A percentile compares a stretch with the other conserved stretches of the same genome.
Evolutionary conservation across 192 early-diverging fungal species (phyloP).

Genomic region (Gigaspora rosea): DNA sequence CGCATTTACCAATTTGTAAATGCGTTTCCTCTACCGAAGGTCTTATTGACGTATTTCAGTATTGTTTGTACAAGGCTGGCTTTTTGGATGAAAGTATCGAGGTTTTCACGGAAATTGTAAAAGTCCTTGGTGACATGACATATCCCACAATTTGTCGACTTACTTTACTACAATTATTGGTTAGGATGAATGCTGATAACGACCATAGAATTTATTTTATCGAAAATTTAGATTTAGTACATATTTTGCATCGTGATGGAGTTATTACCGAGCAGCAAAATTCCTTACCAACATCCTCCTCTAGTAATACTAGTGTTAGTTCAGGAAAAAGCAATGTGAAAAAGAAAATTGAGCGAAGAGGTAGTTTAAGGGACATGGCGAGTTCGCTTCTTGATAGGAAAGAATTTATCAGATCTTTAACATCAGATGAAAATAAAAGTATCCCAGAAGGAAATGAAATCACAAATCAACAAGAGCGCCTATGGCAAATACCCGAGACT

Average conservation of each 20-base stretch:
- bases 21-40: conserved; percentile 44
- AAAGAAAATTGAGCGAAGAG: conserved; percentile 2
- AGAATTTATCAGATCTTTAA: neutral
- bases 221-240: neutral
- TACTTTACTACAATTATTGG: conserved; percentile 50
- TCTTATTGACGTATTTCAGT: conserved; percentile 50
- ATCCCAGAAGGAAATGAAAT: conserved; percentile 6
- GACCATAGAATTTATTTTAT: conserved; percentile 55
- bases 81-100: conserved; percentile 38
- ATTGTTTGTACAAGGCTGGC: conserved; percentile 42
- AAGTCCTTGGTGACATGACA: conserved; percentile 41
- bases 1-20: conserved; percentile 35
- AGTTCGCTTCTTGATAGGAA: neutral
- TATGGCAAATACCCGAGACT: conserved; percentile 26
- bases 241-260: conserved; percentile 20
- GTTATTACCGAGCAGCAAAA: neutral
- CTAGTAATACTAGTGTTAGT: neutral
- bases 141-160: conserved; percentile 49
- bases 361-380: conserved; percentile 4
- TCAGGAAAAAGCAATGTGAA: conserved; percentile 8
- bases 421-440: neutral
- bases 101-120: conserved; percentile 44
- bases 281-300: neutral
- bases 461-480: neutral
- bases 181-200: conserved; percentile 52